Evolutionary conservation across 2,329 filamentous ascomycete species (phyloP).

Genomic region (Stemphylium lycopersici): DNA sequence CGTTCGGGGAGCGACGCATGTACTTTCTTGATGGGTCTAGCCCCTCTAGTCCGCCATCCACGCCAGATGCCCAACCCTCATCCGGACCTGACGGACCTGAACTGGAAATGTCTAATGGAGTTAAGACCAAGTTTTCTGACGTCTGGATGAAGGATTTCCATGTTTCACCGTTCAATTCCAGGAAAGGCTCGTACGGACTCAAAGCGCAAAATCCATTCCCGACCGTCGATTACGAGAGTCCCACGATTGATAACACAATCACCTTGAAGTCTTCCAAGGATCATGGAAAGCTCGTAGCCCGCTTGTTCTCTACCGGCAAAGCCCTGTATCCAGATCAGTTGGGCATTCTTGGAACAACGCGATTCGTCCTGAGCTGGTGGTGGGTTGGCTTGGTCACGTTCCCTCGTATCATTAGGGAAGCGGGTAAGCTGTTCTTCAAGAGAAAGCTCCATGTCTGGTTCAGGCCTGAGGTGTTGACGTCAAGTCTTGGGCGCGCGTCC

Average conservation of each 20-base stretch:
- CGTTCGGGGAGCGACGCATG: slow-evolving; percentile 73
- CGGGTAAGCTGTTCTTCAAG: slow-evolving; percentile 62
- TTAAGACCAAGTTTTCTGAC: slow-evolving; percentile 52
- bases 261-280: slow-evolving; percentile 65
- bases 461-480: slow-evolving; percentile 65
- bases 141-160: slow-evolving; percentile 75
- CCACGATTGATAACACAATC: slow-evolving; percentile 64
- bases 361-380: slow-evolving; percentile 65
- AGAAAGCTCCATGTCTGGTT: slow-evolving; percentile 68
- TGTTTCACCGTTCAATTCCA: slow-evolving; percentile 74
- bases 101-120: background rate
- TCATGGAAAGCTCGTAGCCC: slow-evolving; percentile 66
- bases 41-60: slow-evolving; percentile 36
- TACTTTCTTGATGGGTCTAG: slow-evolving; percentile 61
- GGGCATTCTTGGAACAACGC: slow-evolving; percentile 50
- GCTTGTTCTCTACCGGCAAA: slow-evolving; percentile 61
- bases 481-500: slow-evolving; percentile 62
- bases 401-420: slow-evolving; percentile 69
- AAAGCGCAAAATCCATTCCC: slow-evolving; percentile 55
- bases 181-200: slow-evolving; percentile 56
- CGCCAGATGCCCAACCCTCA: slow-evolving; percentile 15
- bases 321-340: slow-evolving; percentile 60
- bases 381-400: slow-evolving; percentile 72
- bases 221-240: slow-evolving; percentile 33
- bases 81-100: slow-evolving; percentile 6